Percentiles rank a stretch among this genome's conserved stretches.
phyloP scores from a whole-genome alignment of 176 grass and related monocot genomes.

The Raddia guianensis region DNA sequence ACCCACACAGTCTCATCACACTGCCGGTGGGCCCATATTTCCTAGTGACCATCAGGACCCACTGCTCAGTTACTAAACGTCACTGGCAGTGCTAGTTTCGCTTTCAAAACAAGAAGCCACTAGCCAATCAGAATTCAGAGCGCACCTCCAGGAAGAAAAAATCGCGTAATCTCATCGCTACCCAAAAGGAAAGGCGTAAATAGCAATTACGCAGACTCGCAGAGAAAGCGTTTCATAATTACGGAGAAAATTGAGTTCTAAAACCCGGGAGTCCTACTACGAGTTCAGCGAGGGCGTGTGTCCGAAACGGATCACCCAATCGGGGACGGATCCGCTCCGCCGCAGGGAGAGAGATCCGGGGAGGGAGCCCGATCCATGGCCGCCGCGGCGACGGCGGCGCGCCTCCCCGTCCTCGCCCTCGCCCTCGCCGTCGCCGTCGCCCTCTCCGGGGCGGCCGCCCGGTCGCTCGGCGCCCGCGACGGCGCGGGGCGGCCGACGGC shows the following conservation, averaged over 20 bases:
- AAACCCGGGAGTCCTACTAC: conserved; percentile 26
- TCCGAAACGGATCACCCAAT: conserved; percentile 43
- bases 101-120: conserved; percentile 12
- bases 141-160: background rate
- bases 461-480: conserved; percentile 57
- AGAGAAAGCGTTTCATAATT: background rate
- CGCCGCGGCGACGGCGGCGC: background rate
- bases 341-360: conserved; percentile 29
- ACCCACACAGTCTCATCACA: background rate
- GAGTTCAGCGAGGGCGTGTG: background rate
- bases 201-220: conserved; percentile 15
- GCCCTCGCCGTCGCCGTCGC: conserved; percentile 7
- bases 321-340: background rate
- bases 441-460: conserved; percentile 44
- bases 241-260: conserved; percentile 11
- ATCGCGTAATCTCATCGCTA: background rate
- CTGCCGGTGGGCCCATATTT: background rate
- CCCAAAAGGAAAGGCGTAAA: background rate
- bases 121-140: conserved; percentile 11
- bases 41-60: background rate
- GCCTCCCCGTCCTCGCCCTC: conserved; percentile 32
- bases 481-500: background rate
- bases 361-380: conserved; percentile 43
- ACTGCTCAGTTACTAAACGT: background rate
- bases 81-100: background rate